These are phyloP conservation scores for Mycena rosella DNA, from an alignment of 768 basidiomycete genomes.

Conservation along the genomic window DNA sequence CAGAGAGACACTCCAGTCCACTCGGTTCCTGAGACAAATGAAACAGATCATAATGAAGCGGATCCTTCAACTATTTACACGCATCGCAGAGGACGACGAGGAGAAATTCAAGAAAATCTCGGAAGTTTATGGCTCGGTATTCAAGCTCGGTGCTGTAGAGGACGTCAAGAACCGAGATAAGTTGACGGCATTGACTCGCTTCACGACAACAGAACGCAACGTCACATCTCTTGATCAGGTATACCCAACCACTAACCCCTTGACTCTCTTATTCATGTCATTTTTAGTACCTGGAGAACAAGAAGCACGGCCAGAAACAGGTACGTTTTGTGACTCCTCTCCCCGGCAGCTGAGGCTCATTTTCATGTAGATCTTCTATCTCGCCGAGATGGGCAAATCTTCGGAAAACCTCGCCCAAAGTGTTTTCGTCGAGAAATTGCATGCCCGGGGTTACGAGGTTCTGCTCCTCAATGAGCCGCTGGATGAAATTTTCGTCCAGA, in stretches of 20 bases:
- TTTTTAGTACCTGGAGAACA: slow-evolving; percentile 82
- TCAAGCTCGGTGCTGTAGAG: slow-evolving; percentile 93
- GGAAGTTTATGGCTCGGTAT: slow-evolving; percentile 78
- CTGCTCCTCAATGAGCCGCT: slow-evolving; percentile 89
- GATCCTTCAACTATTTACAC: slow-evolving; percentile 77
- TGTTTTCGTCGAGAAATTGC: slow-evolving; percentile 95
- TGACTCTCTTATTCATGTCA: background rate
- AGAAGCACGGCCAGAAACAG: slow-evolving; percentile 93
- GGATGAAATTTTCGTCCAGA: slow-evolving; percentile 89
- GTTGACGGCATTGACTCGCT: slow-evolving; percentile 76
- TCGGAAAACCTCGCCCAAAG: slow-evolving; percentile 82
- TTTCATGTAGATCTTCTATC: slow-evolving; percentile 86
- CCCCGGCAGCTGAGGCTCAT: background rate
- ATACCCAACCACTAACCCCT: slow-evolving; percentile 23
- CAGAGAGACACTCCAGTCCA: slow-evolving; percentile 93
- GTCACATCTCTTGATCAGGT: slow-evolving; percentile 82
- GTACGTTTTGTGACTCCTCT: slow-evolving; percentile 41
- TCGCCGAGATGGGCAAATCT: slow-evolving; percentile 90
- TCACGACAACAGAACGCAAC: slow-evolving; percentile 83
- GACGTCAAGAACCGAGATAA: slow-evolving; percentile 85
- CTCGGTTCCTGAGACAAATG: slow-evolving; percentile 87
- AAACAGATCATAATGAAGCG: slow-evolving; percentile 86
- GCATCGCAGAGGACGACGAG: slow-evolving; percentile 70
- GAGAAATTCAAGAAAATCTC: slow-evolving; percentile 79
- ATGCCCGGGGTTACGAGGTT: slow-evolving; percentile 96